Percentiles rank a stretch among this genome's conserved stretches.
phyloP scores from a whole-genome alignment of 345 rosid species.

The Lepidium didymum region DNA sequence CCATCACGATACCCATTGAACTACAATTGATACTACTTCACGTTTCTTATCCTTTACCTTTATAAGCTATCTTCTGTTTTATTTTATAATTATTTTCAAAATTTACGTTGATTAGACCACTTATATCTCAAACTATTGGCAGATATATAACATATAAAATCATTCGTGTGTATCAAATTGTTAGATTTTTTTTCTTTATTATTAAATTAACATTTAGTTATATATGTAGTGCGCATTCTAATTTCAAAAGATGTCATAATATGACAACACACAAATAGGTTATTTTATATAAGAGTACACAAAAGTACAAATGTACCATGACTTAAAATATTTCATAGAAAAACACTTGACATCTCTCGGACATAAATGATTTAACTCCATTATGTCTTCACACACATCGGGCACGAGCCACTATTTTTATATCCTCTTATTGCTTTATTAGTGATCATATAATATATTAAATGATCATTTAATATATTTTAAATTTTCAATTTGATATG shows the following conservation, averaged over 20 bases:
- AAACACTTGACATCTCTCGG: slow-evolving; percentile 4
- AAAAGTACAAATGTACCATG: slow-evolving; percentile 20
- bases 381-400: slow-evolving; percentile 16
- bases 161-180: slow-evolving; percentile 12
- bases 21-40: slow-evolving; percentile 18
- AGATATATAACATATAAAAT: not conserved
- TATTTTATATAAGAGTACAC: slow-evolving; percentile 22
- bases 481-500: not conserved
- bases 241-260: slow-evolving; percentile 14
- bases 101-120: not conserved
- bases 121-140: not conserved
- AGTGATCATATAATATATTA: too few species aligned
- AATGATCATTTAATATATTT: too few species aligned
- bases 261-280: not conserved
- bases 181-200: not conserved
- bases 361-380: slow-evolving; percentile 16
- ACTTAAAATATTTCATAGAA: slow-evolving; percentile 1
- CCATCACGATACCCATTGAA: slow-evolving; percentile 13
- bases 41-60: slow-evolving; percentile 29
- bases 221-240: slow-evolving; percentile 11
- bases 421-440: slow-evolving; percentile 2
- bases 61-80: slow-evolving; percentile 18
- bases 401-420: slow-evolving; percentile 21
- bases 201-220: not conserved
- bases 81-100: not conserved